Base-by-base conservation (phyloP, 2,329 filamentous ascomycete genomes). In the Cytospora chrysosperma region DNA sequence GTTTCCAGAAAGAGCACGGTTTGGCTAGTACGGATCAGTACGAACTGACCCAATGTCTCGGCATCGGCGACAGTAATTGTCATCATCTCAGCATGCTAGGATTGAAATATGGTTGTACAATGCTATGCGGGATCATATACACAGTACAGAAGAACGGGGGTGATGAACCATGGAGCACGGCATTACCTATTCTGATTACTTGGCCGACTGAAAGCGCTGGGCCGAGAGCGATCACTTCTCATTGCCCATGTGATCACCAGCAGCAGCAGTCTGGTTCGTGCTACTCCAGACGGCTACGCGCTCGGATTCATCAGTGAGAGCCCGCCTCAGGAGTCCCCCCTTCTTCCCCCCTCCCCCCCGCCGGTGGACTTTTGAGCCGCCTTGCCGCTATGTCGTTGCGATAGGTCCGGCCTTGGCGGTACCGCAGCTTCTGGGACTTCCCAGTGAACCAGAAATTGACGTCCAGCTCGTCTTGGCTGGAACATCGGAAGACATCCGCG, bases 401-500 rank as follows among this genome's bases (percentile, higher is more conserved):
- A 50, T 28, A 51, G 58, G 61, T n/a, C 50, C 51, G 37, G 56
- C 60, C 60, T 47, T n/a, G n/a, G n/a, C n/a, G 43, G 53, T 57
- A 56, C 64, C 60, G 61, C 60, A 65, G 60, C 61, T 56, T 59
- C 28, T 27, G 24, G 52, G 28, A 51, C 52, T 37, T n/a, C 27
- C 40, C 40, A 19, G 8, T 43, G 17, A 24, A 47, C n/a, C 43
- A 47, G 19, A 62, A 24, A 26, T 24, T 28, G 53, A 62, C 32
- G 32, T 49, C 40, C 37, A 43, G 17, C 28, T 49, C 17, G 9
- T 10, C 8, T 15, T 57, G 37, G 32, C 40, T 49, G 55, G 55
- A 56, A 21, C 47, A 63, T 65, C 64, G 64, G 64, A 65, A 56
- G 52, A 63, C 56, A 49, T 65, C 64, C 64, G 57, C 64, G 63